phyloP scores from a whole-genome alignment of 805 yeast genomes.

The Schwanniomyces polymorphus region DNA sequence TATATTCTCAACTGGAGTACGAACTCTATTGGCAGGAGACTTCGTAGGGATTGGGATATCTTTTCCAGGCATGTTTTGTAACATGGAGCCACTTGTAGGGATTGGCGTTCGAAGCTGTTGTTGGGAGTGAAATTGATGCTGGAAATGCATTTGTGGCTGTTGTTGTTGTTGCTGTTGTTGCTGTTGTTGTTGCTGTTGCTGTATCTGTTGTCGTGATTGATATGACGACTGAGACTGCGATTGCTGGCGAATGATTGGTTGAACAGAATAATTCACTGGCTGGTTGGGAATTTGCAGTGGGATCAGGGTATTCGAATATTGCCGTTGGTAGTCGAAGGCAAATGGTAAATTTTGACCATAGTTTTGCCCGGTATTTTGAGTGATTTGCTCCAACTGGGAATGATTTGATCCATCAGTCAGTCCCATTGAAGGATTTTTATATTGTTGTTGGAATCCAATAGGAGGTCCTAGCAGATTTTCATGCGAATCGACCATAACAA shows the following conservation, averaged over 20 bases:
- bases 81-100: not conserved
- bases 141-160: not conserved
- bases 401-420: not conserved
- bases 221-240: constrained; percentile 7
- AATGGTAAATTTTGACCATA: constrained; percentile 4
- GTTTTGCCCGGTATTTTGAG: constrained; percentile 7
- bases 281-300: constrained; percentile 18
- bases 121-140: not conserved
- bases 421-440: constrained; percentile 4
- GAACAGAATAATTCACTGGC: constrained; percentile 17
- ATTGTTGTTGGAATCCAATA: constrained; percentile 6
- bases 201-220: not conserved
- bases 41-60: constrained; percentile 2
- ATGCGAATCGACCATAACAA: constrained; percentile 2
- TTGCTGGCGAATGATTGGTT: constrained; percentile 2
- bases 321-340: constrained; percentile 8
- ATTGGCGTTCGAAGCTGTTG: not conserved
- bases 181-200: too few relatives aligned
- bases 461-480: constrained; percentile 8
- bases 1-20: constrained; percentile 6
- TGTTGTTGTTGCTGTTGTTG: too few relatives aligned
- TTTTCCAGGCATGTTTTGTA: constrained; percentile 1
- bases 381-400: not conserved
- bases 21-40: constrained; percentile 3
- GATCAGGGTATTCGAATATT: constrained; percentile 8